phyloP scores from a whole-genome alignment of 164 flowering plant genomes.

The Dillenia suffruticosa region DNA sequence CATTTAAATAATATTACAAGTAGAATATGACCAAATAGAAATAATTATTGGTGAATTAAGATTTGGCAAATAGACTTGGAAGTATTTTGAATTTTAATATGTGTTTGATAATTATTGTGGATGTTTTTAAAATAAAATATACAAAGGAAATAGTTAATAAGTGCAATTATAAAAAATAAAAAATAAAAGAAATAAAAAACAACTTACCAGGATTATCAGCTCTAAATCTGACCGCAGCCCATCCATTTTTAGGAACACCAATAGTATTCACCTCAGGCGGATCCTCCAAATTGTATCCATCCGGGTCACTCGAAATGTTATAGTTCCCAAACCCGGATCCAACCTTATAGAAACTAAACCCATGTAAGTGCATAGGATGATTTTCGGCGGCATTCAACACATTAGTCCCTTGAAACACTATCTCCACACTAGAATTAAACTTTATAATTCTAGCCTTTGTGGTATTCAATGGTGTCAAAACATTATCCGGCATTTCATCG shows the following conservation, averaged over 20 bases:
- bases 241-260: conserved; percentile 13
- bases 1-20: too few relatives aligned
- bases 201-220: conserved; percentile 14
- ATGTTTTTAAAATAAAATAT: not conserved
- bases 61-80: too few relatives aligned
- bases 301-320: conserved; percentile 5
- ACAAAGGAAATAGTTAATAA: not conserved
- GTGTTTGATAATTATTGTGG: too few relatives aligned
- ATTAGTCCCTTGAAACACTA: conserved; percentile 24
- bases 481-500: not conserved
- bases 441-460: conserved; percentile 14
- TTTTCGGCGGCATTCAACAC: conserved; percentile 6
- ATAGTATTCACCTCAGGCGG: conserved; percentile 8
- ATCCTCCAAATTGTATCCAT: conserved; percentile 7
- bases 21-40: too few relatives aligned
- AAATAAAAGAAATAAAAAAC: too few relatives aligned
- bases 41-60: too few relatives aligned
- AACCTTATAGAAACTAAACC: conserved; percentile 13
- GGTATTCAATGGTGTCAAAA: not conserved
- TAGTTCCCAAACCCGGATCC: conserved; percentile 10
- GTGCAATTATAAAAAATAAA: too few relatives aligned
- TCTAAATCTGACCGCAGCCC: conserved; percentile 14
- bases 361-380: conserved; percentile 19
- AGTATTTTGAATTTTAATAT: too few relatives aligned
- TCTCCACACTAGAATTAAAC: conserved; percentile 12